These are phyloP conservation scores for Catharanthus roseus DNA, from an alignment of 257 asterid species.

Conservation along the genomic window DNA sequence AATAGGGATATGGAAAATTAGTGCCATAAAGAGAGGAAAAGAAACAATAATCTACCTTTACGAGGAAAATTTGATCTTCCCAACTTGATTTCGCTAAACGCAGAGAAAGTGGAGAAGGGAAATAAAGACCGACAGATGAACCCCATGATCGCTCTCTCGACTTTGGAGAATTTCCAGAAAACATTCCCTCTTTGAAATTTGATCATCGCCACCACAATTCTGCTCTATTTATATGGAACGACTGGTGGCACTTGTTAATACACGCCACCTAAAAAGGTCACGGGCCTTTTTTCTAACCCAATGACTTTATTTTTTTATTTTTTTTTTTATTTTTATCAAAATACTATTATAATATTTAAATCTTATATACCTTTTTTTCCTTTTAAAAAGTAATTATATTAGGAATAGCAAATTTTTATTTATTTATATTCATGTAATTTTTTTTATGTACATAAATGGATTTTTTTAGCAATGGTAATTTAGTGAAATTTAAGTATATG, in stretches of 20 bases:
- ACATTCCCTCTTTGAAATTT: neutral
- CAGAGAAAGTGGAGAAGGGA: conserved; percentile 26
- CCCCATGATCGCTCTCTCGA: conserved; percentile 26
- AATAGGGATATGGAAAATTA: neutral
- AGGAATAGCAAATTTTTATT: too few relatives aligned
- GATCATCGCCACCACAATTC: neutral
- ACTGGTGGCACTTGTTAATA: conserved; percentile 4
- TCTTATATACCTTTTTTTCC: too few relatives aligned
- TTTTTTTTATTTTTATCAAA: too few relatives aligned
- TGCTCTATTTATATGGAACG: conserved; percentile 1
- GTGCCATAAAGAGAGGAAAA: neutral
- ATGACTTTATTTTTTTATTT: too few relatives aligned
- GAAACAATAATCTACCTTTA: conserved; percentile 27
- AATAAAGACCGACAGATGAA: conserved; percentile 28
- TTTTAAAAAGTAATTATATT: too few relatives aligned
- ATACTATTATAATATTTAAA: too few relatives aligned
- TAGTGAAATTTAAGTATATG: too few relatives aligned
- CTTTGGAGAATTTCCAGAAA: neutral
- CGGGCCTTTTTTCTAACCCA: neutral
- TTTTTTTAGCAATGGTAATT: too few relatives aligned
- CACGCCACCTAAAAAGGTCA: neutral
- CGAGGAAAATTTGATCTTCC: conserved; percentile 15
- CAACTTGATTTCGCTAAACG: conserved; percentile 20
- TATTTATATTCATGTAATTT: too few relatives aligned
- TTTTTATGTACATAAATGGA: too few relatives aligned